A percentile compares a stretch with the other conserved stretches of the same genome.
Conservation (phyloP, 805 yeast species). For the Myxozyma monticola region DNA sequence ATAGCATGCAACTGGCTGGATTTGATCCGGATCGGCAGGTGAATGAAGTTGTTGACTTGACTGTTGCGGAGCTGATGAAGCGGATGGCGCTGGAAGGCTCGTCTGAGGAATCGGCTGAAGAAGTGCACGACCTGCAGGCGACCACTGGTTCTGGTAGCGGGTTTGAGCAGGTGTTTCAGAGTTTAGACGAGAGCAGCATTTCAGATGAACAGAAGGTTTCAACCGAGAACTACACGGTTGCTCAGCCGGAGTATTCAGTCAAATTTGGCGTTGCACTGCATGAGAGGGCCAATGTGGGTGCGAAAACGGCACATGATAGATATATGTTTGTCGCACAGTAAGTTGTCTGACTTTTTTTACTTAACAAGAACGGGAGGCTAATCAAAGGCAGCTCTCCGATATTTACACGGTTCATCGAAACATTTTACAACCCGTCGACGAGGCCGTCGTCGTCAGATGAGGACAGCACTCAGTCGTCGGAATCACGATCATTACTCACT, state of each 20-base stretch:
- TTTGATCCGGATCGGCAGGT: neutral
- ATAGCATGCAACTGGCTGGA: constrained; percentile 11
- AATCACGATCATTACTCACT: neutral
- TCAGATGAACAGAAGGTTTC: too few species aligned
- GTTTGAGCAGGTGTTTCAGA: too few species aligned
- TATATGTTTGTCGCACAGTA: constrained; percentile 16
- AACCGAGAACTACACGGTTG: too few species aligned
- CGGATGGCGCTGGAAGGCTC: too few species aligned
- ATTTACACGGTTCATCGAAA: constrained; percentile 17
- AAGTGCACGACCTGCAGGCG: neutral
- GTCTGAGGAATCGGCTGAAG: too few species aligned
- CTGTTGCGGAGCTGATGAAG: constrained; percentile 11
- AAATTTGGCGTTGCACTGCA: constrained; percentile 21
- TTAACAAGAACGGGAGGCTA: too few species aligned
- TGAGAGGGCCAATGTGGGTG: constrained; percentile 9
- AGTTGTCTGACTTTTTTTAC: neutral
- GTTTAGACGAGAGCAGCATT: too few species aligned
- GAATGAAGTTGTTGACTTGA: neutral
- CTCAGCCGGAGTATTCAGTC: too few species aligned
- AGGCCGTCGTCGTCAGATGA: neutral
- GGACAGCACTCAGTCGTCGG: too few species aligned
- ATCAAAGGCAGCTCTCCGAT: constrained; percentile 9
- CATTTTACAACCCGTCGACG: neutral
- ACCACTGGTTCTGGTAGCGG: too few species aligned
- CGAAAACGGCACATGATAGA: constrained; percentile 1